Evolutionary conservation across 169 alveolate genomes (phyloP).

Genomic region (Plasmodium falciparum): DNA sequence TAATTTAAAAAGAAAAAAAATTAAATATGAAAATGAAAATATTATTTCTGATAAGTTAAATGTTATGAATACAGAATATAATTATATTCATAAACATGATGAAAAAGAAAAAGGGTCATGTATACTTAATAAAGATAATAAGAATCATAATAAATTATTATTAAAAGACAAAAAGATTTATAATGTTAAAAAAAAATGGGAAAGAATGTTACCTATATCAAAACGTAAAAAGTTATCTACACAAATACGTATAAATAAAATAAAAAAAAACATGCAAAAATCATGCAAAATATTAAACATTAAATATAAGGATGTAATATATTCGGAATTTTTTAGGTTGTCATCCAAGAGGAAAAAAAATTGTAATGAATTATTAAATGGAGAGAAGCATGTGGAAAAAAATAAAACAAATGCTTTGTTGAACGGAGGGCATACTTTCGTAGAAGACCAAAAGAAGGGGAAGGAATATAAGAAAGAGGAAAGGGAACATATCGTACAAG

Average conservation of each 20-base stretch:
- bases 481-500: too few relatives aligned
- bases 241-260: not conserved
- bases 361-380: not conserved
- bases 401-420: not conserved
- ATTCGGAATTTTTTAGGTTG: conserved; percentile 29
- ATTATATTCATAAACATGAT: too few relatives aligned
- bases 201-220: not conserved
- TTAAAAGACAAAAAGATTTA: not conserved
- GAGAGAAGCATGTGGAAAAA: not conserved
- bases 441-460: too few relatives aligned
- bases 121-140: too few relatives aligned
- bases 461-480: too few relatives aligned
- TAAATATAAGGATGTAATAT: conserved; percentile 13
- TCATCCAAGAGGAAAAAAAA: conserved; percentile 3
- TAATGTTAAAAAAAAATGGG: not conserved
- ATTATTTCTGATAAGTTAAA: too few relatives aligned
- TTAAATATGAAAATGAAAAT: too few relatives aligned
- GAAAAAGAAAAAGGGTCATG: too few relatives aligned
- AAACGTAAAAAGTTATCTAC: not conserved
- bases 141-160: too few relatives aligned
- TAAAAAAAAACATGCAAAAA: conserved; percentile 13
- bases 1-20: too few relatives aligned
- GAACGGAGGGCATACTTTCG: too few relatives aligned
- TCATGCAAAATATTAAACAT: conserved; percentile 10
- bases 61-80: too few relatives aligned